Evolutionary conservation across 768 basidiomycete species (phyloP).

Genomic region (Auricularia auricula-judae): DNA sequence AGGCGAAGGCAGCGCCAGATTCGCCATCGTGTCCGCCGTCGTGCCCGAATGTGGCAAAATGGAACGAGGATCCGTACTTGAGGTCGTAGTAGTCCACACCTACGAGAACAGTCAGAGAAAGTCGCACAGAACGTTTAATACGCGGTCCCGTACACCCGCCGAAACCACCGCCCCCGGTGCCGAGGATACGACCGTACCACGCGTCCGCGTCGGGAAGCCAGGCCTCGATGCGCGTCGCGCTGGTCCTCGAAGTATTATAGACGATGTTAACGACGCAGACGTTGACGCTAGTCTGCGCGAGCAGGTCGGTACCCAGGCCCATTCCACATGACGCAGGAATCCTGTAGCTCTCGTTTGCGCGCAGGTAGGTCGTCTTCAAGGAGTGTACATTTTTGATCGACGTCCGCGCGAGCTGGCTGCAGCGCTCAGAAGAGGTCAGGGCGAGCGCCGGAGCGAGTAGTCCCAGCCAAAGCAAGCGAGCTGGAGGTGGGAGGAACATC

Average conservation of each 20-base stretch:
- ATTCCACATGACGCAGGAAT: too few species aligned
- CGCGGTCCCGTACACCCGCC: background rate
- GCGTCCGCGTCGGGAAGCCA: background rate
- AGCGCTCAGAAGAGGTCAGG: too few species aligned
- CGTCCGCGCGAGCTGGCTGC: too few species aligned
- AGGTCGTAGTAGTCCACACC: slow-evolving; percentile 13
- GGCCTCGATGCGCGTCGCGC: background rate
- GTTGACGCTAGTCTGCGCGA: background rate
- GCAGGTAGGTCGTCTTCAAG: too few species aligned
- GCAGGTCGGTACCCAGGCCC: too few species aligned
- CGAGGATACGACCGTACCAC: background rate
- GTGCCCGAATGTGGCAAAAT: slow-evolving; percentile 16
- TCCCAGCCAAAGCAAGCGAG: too few species aligned
- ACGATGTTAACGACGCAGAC: background rate
- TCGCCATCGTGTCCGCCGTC: slow-evolving; percentile 18
- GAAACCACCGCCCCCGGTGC: background rate
- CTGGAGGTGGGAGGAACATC: too few species aligned
- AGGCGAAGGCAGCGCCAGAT: slow-evolving; percentile 9
- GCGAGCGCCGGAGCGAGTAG: too few species aligned
- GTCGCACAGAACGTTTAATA: background rate
- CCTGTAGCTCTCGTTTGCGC: too few species aligned
- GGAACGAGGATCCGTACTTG: slow-evolving; percentile 11
- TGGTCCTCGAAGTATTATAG: background rate
- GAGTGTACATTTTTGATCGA: too few species aligned
- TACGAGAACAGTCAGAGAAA: background rate